Evolutionary conservation across 2,329 filamentous ascomycete genomes (phyloP).

Genomic region (Nannizziopsis barbatae): DNA sequence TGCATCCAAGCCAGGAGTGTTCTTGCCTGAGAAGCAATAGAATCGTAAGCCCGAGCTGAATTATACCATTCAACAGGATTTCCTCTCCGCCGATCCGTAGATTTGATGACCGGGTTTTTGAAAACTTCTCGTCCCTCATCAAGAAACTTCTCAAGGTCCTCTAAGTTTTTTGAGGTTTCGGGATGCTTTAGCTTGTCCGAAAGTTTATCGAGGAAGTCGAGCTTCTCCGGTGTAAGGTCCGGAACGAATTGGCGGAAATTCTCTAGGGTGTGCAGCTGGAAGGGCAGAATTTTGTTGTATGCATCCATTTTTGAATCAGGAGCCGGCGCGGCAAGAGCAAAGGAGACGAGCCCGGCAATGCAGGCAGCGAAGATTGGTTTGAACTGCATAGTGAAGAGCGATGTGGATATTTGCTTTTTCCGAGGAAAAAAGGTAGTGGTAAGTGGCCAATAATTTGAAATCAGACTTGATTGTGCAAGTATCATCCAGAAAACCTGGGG

Average conservation of each 20-base stretch:
- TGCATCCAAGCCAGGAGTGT: too few species aligned
- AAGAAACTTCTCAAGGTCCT: not conserved
- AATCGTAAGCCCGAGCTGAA: too few species aligned
- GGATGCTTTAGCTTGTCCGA: not conserved
- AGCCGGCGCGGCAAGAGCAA: not conserved
- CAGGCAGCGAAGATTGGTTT: conserved; percentile 3
- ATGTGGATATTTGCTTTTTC: not conserved
- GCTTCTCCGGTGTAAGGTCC: conserved; percentile 1
- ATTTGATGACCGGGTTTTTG: not conserved
- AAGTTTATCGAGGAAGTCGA: conserved; percentile 4
- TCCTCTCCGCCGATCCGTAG: not conserved
- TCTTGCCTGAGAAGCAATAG: too few species aligned
- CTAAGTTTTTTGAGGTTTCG: not conserved
- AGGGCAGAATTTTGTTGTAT: conserved; percentile 1
- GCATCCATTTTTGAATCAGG: not conserved
- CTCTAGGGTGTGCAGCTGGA: not conserved
- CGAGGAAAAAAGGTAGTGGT: not conserved
- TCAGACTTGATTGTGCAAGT: not conserved
- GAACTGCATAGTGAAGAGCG: conserved; percentile 5
- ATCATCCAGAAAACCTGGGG: not conserved
- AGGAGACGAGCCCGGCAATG: conserved; percentile 3
- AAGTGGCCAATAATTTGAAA: too few species aligned
- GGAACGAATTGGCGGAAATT: conserved; percentile 3
- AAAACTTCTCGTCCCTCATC: not conserved
- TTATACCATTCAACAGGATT: not conserved